Evolutionary conservation across 306 rosid genomes (phyloP).

Genomic region (Sicyos edulis): DNA sequence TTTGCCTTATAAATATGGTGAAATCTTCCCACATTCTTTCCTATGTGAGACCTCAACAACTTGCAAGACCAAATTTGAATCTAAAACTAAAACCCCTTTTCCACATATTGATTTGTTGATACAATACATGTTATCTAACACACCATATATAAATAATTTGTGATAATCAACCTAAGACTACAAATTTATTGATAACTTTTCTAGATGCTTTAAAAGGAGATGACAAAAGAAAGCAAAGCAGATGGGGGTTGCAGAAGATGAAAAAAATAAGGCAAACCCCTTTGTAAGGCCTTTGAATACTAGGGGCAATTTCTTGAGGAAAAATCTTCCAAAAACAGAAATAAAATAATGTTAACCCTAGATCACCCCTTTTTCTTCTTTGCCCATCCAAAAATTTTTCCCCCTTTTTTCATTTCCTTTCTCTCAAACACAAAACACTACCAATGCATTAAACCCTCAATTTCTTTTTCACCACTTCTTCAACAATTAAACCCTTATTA

Average conservation of each 20-base stretch:
- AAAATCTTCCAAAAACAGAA: not conserved
- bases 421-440: not conserved
- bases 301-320: slow-evolving; percentile 13
- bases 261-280: slow-evolving; percentile 9
- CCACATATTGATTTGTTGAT: too few relatives aligned
- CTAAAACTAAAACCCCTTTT: not conserved
- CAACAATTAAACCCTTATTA: not conserved
- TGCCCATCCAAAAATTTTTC: slow-evolving; percentile 1
- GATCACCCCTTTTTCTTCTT: slow-evolving; percentile 10
- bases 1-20: too few relatives aligned
- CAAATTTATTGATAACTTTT: not conserved
- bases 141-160: not conserved
- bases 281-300: slow-evolving; percentile 10
- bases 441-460: not conserved
- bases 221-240: slow-evolving; percentile 12
- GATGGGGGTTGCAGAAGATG: slow-evolving; percentile 3
- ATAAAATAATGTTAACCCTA: slow-evolving; percentile 19
- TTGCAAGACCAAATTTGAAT: too few relatives aligned
- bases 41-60: too few relatives aligned
- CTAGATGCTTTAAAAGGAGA: not conserved
- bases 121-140: not conserved
- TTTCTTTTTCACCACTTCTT: not conserved
- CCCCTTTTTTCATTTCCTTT: not conserved
- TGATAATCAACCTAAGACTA: not conserved
- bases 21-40: too few relatives aligned